Evolutionary conservation across 1,139 yeast species (phyloP).

Genomic region (Yamadazyma friedrichii): DNA sequence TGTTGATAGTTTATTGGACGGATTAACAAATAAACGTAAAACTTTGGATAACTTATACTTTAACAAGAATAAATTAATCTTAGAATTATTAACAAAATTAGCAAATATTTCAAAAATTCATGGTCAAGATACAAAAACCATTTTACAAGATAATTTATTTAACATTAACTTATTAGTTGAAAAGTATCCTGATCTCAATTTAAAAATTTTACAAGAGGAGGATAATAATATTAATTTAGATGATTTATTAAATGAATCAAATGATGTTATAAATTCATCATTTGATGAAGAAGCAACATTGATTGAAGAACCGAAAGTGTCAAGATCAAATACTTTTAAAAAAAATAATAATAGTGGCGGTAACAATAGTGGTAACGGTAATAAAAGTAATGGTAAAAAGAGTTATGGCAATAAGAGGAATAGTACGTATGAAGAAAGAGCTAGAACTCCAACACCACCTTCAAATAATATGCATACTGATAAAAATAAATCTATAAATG

Average conservation of each 20-base stretch:
- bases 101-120: constrained; percentile 48
- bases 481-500: constrained; percentile 8
- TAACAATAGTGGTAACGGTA: constrained; percentile 18
- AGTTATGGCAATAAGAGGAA: constrained; percentile 18
- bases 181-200: constrained; percentile 36
- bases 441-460: constrained; percentile 30
- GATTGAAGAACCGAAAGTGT: constrained; percentile 24
- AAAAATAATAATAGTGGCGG: constrained; percentile 33
- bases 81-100: constrained; percentile 43
- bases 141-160: constrained; percentile 33
- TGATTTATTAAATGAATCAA: constrained; percentile 33
- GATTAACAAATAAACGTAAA: constrained; percentile 40
- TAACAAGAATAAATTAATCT: constrained; percentile 46
- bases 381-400: constrained; percentile 12
- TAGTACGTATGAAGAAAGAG: constrained; percentile 16
- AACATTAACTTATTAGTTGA: constrained; percentile 28
- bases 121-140: constrained; percentile 44
- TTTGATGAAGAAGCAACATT: constrained; percentile 39
- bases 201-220: constrained; percentile 25
- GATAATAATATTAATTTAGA: constrained; percentile 34
- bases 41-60: constrained; percentile 46
- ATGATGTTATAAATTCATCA: constrained; percentile 32
- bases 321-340: constrained; percentile 29
- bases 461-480: constrained; percentile 14
- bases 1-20: constrained; percentile 42